Base-by-base conservation (phyloP, 2,329 filamentous ascomycete genomes). In the Fusarium sp. region DNA sequence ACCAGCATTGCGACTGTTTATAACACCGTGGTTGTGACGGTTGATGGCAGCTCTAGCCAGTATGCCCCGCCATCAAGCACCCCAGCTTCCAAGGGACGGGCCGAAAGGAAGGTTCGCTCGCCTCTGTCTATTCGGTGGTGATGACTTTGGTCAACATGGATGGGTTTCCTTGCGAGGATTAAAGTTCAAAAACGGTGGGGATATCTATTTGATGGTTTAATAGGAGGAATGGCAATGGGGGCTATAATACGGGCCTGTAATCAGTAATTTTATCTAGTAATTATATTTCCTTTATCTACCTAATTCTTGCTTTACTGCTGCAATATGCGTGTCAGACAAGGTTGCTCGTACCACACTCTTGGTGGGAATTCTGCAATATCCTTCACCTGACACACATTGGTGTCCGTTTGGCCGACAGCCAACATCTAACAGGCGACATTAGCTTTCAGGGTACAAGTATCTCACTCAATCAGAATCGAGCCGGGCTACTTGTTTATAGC, bases 21-120 rank as follows among this genome's bases (percentile, higher is more conserved):
- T 65, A 80, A 79, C 69, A 80, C 78, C 2, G 68, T 80, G n/a
- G 59, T 73, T 17, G 71, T 76, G 56, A 79, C 77, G 7, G 68
- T 77, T 28, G 59, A 56, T 36, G 34, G 34, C 34, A 36, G 34
- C n/a, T 36, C 34, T 10, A 36, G 8, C 34, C 34, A 36, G 17
- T 36, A 36, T 40, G 48, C 56, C 10, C 55, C 58, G 7, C 32
- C 60, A n/a, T 60, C 72, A 21, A 60, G 47, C 19, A 43, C 66
- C 11, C 44, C 46, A 17, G 20, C 40, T 47, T 32, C 47, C 28
- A 46, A 62, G 14, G n/a, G 46, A 20, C 46, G 49, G n/a, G 39
- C 42, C 26, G 49, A 43, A 32, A 54, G 57, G 39, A 58, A 65
- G 45, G 58, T 36, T 21, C 64, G 67, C 2, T 69, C 64, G 23